A percentile compares a stretch with the other conserved stretches of the same genome.
Evolutionary conservation across 2,329 filamentous ascomycete species (phyloP).

Genomic region (Diaporthe helianthi): DNA sequence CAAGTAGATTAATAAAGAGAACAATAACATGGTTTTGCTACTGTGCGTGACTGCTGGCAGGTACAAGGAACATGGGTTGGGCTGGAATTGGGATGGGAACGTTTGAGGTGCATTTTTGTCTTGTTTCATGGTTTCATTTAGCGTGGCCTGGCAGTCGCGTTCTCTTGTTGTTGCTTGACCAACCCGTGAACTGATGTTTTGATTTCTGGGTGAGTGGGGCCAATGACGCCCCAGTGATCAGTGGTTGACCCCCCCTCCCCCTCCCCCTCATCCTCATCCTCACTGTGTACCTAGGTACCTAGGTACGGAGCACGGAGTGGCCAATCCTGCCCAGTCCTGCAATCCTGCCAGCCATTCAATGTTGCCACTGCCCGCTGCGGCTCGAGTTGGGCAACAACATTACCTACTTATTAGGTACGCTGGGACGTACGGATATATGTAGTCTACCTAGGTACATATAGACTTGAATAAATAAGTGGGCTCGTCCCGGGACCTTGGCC

Average conservation of each 20-base stretch:
- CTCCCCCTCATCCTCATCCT: background rate
- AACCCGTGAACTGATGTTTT: constrained; percentile 33
- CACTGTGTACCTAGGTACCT: no score
- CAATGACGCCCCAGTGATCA: constrained; percentile 30
- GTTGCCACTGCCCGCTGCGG: no score
- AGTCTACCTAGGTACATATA: no score
- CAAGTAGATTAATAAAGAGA: background rate
- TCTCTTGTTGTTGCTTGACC: constrained; percentile 38
- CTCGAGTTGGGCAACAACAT: background rate
- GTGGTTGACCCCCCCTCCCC: background rate
- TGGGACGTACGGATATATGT: no score
- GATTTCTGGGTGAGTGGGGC: constrained; percentile 28
- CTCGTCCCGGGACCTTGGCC: constrained; percentile 7
- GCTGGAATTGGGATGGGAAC: constrained; percentile 7
- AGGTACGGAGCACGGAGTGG: no score
- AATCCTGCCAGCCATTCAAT: no score
- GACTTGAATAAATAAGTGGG: constrained; percentile 22
- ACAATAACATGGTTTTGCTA: background rate
- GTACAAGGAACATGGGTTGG: no score
- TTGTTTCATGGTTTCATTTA: constrained; percentile 3
- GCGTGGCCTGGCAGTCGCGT: constrained; percentile 14
- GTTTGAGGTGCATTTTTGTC: constrained; percentile 8
- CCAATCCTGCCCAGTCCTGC: no score
- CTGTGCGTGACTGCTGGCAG: background rate
- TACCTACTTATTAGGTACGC: no score